Percentiles rank a stretch among this genome's conserved stretches.
Evolutionary conservation across 108 stramenopile species (phyloP).

Genomic region (Stephanodiscus minutulus): DNA sequence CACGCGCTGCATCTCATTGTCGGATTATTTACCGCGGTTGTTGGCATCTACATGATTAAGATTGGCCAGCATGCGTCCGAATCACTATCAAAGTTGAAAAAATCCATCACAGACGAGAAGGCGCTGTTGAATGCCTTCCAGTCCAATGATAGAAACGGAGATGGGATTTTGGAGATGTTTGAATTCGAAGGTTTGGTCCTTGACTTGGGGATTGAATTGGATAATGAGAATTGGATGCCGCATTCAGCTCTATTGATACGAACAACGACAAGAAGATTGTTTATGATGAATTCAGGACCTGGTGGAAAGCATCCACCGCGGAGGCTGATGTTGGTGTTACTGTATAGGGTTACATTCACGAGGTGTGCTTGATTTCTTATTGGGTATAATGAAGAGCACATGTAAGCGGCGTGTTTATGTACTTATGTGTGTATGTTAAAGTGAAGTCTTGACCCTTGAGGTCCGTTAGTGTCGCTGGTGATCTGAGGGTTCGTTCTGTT

Average conservation of each 20-base stretch:
- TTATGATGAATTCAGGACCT: slow-evolving; percentile 59
- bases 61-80: slow-evolving; percentile 15
- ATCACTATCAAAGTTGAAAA: slow-evolving; percentile 22
- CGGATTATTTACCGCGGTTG: slow-evolving; percentile 20
- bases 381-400: not conserved
- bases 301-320: slow-evolving; percentile 52
- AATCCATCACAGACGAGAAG: slow-evolving; percentile 51
- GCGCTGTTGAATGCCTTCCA: slow-evolving; percentile 49
- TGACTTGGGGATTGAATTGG: slow-evolving; percentile 51
- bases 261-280: slow-evolving; percentile 60
- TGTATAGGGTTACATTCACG: slow-evolving; percentile 13
- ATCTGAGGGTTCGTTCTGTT: too few relatives aligned
- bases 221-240: slow-evolving; percentile 58
- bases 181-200: slow-evolving; percentile 55
- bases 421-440: too few relatives aligned
- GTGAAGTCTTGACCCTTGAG: too few relatives aligned
- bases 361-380: not conserved
- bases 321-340: slow-evolving; percentile 10
- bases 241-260: slow-evolving; percentile 51
- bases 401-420: too few relatives aligned
- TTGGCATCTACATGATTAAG: slow-evolving; percentile 20
- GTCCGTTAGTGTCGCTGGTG: too few relatives aligned
- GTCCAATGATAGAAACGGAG: slow-evolving; percentile 43
- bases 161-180: slow-evolving; percentile 49
- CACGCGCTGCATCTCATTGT: slow-evolving; percentile 18